Conservation (phyloP, 257 asterid genomes). For the Solanum corneliomulleri region DNA sequence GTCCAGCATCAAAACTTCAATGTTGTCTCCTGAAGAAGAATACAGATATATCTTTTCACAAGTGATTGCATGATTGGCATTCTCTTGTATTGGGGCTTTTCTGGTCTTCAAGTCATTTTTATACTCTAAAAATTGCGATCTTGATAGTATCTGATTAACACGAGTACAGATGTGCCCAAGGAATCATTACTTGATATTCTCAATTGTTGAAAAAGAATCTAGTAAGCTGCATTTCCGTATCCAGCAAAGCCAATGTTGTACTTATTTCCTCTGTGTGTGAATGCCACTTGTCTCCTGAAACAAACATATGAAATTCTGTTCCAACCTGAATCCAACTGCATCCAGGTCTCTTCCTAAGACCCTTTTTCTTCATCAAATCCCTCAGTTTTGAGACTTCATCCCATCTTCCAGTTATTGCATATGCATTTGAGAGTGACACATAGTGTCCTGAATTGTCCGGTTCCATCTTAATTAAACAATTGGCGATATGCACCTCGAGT, state of each 20-base stretch:
- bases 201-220: background rate
- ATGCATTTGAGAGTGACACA: conserved; percentile 21
- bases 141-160: background rate
- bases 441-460: conserved; percentile 17
- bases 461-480: conserved; percentile 8
- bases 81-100: background rate
- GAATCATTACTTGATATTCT: background rate
- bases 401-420: conserved; percentile 18
- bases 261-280: conserved; percentile 6
- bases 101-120: background rate
- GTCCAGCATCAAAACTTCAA: background rate
- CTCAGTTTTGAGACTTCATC: conserved; percentile 10
- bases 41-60: background rate
- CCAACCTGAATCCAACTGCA: conserved; percentile 21
- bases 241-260: conserved; percentile 5
- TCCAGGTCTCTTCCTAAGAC: conserved; percentile 16
- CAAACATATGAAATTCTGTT: conserved; percentile 10
- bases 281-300: conserved; percentile 12
- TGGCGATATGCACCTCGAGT: conserved; percentile 6
- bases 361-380: conserved; percentile 13
- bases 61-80: background rate
- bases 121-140: background rate
- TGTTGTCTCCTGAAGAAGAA: background rate
- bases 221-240: background rate
- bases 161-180: background rate